phyloP scores from a whole-genome alignment of 2,329 filamentous ascomycete species.

The Ciborinia camelliae region DNA sequence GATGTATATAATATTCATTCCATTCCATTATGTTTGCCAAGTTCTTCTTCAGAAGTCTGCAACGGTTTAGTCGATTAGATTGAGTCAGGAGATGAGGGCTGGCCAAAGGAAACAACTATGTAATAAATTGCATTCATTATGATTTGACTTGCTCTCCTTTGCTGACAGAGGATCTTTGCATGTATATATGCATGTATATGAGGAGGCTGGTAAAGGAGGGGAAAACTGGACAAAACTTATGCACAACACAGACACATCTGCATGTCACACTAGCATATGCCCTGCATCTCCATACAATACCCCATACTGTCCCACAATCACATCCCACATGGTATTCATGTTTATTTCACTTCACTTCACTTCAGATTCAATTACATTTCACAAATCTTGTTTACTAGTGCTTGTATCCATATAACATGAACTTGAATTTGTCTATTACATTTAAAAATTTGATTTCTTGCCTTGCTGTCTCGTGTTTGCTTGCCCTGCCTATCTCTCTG shows the following conservation, averaged over 20 bases:
- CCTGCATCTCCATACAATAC: conserved; percentile 5
- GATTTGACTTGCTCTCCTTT: background rate
- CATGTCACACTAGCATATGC: conserved; percentile 8
- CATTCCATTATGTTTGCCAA: background rate
- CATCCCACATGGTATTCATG: background rate
- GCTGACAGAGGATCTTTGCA: background rate
- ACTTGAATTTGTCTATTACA: conserved; percentile 9
- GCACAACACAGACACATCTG: conserved; percentile 9
- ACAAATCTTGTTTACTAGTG: background rate
- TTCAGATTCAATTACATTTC: too few relatives aligned
- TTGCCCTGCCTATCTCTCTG: background rate
- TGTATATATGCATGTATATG: background rate
- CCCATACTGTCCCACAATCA: background rate
- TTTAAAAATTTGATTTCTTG: conserved; percentile 7
- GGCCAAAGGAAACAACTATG: background rate
- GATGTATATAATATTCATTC: background rate
- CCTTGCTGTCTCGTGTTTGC: background rate
- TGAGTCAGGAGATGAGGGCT: background rate
- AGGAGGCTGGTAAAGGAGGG: background rate
- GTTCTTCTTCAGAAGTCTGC: background rate
- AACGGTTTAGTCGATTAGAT: background rate
- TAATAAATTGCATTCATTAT: background rate
- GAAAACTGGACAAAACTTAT: background rate
- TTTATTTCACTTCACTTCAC: background rate
- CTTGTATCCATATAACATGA: conserved; percentile 1